Conservation (phyloP, 2,329 filamentous ascomycete genomes). For the Botrytis aclada region DNA sequence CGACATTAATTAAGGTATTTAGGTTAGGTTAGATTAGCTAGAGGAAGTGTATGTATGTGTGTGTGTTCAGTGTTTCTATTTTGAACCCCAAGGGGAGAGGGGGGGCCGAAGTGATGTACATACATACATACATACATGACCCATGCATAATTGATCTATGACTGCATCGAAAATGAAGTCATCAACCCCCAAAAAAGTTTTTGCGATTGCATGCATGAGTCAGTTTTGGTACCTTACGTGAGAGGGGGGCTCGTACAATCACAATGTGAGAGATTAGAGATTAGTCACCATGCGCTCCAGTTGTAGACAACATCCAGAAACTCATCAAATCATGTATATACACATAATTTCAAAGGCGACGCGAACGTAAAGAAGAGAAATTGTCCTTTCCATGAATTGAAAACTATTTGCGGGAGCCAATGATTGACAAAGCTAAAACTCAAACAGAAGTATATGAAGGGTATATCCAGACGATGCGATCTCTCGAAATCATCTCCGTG, state of each 20-base stretch:
- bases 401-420: neutral
- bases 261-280: neutral
- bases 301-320: neutral
- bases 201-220: neutral
- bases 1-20: neutral
- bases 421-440: conserved; percentile 1
- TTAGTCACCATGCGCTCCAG: neutral
- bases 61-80: neutral
- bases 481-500: conserved; percentile 8
- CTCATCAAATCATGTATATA: neutral
- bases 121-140: neutral
- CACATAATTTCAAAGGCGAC: neutral
- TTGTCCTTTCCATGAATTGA: neutral
- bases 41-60: neutral
- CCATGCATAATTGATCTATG: neutral
- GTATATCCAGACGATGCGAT: conserved; percentile 18
- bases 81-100: neutral
- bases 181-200: neutral
- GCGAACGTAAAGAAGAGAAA: neutral
- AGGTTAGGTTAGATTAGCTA: no score
- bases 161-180: neutral
- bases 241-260: neutral
- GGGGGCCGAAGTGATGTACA: neutral
- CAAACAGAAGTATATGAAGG: conserved; percentile 13
- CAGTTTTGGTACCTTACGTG: neutral